Evolutionary conservation across 257 asterid genomes (phyloP), one percentile per base, ranked within the genome.

Genomic region (Plantago ovata): DNA sequence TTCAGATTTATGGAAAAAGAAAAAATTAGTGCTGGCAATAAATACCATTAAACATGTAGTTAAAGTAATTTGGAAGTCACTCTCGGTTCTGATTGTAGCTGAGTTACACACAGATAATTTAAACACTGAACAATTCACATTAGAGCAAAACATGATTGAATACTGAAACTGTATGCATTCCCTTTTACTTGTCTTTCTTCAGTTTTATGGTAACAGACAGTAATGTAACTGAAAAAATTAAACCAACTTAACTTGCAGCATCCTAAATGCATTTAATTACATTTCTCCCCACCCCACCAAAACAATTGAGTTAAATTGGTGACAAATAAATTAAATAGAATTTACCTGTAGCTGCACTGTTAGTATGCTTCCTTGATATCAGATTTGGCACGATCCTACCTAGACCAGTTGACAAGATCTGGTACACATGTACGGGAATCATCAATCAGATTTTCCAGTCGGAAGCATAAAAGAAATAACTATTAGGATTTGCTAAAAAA

Each of bases 341-440:
- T 42, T 52, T 60, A 84, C 95, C 89, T 74, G 92, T 83, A 52
- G 98, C 95, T 13, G 96, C 96, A 71, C 95, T 87, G 64, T 91
- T 91, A 12, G 98, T 91, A 71, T 91, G 98, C 77, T 91, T 91
- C 76, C 98, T 83, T 60, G 96, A 91, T 76, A 91, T 91, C 83
- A 91, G 69, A 68, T 91, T 91, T 23, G 98, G 98, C 59, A 91
- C 95, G 72, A 91, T 91, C 81, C 98, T 83, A 62, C 98, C 98
- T 70, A 91, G 95, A 56, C 95, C 98, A 58, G 96, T 87, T 33
- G 96, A 91, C 65, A 91, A 94, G 56, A 91, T 76, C 98, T 91
- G 76, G 47, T 60, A 69, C 51, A 62, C 23, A 66, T 19, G 47
- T 8, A 28, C 36, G 7, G 64, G 20, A 48, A 64, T 65, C 56